A percentile compares a stretch with the other conserved stretches of the same genome.
These are phyloP conservation scores for Sherardia arvensis DNA, from an alignment of 257 asterid genomes.

Conservation along the genomic window DNA sequence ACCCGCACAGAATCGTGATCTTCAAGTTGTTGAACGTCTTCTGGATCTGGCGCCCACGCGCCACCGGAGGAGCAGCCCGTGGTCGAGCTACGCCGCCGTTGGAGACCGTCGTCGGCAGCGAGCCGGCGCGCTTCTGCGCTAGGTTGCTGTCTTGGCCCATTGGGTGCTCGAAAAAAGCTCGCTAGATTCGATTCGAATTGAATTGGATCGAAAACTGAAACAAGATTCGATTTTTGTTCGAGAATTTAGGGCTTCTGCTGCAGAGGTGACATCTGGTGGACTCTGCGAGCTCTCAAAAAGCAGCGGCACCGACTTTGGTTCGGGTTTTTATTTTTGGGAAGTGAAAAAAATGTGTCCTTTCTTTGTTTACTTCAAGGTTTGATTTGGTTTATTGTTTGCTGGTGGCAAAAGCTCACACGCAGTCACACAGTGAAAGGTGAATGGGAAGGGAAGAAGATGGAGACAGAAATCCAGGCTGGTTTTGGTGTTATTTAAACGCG, in stretches of 20 bases:
- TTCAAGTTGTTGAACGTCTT: conserved; percentile 67
- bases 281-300: neutral
- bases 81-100: conserved; percentile 40
- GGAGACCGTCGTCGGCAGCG: conserved; percentile 34
- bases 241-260: conserved; percentile 3
- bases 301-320: conserved; percentile 19
- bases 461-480: conserved; percentile 26
- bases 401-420: conserved; percentile 2
- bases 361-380: neutral
- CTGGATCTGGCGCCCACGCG: conserved; percentile 68
- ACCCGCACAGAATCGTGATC: conserved; percentile 76
- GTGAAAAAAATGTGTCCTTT: neutral
- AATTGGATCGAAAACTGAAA: no score
- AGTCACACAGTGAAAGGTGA: conserved; percentile 1
- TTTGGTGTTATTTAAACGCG: conserved; percentile 23
- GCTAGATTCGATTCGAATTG: neutral
- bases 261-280: neutral
- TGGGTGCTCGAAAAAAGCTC: neutral
- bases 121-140: conserved; percentile 54
- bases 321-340: neutral
- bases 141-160: conserved; percentile 60
- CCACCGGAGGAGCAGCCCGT: conserved; percentile 32
- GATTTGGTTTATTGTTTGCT: neutral
- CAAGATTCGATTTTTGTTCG: no score
- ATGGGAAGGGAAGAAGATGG: neutral